phyloP scores from a whole-genome alignment of 108 stramenopile genomes.

The Cylindrotheca closterium region DNA sequence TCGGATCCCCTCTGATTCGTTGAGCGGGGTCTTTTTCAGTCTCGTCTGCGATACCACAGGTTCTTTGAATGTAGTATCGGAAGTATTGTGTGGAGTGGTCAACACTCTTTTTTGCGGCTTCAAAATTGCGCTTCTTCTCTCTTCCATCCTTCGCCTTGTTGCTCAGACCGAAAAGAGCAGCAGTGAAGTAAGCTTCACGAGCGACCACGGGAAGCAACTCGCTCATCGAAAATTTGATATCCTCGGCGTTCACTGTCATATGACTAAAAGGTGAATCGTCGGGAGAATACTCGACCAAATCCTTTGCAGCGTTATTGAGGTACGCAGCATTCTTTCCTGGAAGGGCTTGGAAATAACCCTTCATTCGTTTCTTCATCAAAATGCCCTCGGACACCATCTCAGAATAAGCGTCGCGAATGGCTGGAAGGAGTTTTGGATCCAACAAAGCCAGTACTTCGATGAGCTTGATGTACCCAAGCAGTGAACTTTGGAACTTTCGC shows the following conservation, averaged over 20 bases:
- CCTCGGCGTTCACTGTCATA: constrained; percentile 71
- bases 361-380: constrained; percentile 87
- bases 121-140: constrained; percentile 89
- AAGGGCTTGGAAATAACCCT: constrained; percentile 81
- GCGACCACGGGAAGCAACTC: constrained; percentile 85
- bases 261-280: constrained; percentile 38
- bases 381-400: constrained; percentile 87
- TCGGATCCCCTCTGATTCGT: constrained; percentile 59
- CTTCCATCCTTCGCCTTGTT: constrained; percentile 79
- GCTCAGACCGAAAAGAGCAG: constrained; percentile 82
- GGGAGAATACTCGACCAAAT: constrained; percentile 72
- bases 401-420: constrained; percentile 81
- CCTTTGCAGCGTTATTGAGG: constrained; percentile 53
- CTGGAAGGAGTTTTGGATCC: constrained; percentile 79
- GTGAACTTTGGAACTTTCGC: constrained; percentile 78
- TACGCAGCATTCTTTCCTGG: constrained; percentile 79
- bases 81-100: constrained; percentile 82
- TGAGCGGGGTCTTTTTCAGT: constrained; percentile 44
- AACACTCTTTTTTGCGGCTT: constrained; percentile 77
- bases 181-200: constrained; percentile 86
- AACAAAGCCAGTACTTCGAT: constrained; percentile 82
- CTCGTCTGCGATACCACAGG: constrained; percentile 73
- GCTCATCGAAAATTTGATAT: constrained; percentile 65
- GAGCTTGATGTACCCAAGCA: constrained; percentile 84
- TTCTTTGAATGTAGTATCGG: constrained; percentile 81